phyloP scores from a whole-genome alignment of 2,329 filamentous ascomycete genomes.

The Claviceps citrina region DNA sequence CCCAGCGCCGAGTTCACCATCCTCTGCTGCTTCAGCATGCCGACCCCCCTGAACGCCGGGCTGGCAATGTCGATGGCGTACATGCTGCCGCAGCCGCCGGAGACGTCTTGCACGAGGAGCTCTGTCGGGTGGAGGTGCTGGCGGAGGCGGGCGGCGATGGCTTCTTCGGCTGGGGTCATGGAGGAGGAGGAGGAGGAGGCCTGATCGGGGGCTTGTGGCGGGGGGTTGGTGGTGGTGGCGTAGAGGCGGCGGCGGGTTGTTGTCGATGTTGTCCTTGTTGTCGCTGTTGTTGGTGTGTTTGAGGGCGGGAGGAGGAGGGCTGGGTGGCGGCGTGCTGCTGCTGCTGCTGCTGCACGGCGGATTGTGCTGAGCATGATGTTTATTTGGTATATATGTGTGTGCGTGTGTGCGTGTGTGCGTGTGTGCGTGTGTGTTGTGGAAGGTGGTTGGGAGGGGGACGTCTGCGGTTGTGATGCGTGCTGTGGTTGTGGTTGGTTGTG shows the following conservation, averaged over 20 bases:
- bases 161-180: constrained; percentile 37
- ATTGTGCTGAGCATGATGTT: no score
- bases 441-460: no score
- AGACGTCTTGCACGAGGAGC: constrained; percentile 60
- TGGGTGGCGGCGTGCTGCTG: no score
- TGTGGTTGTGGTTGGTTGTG: no score
- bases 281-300: no score
- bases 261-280: no score
- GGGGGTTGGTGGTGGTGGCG: background rate
- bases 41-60: constrained; percentile 51
- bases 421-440: no score
- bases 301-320: no score
- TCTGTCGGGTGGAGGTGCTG: constrained; percentile 35
- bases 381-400: no score
- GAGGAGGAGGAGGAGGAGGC: constrained; percentile 5
- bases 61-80: constrained; percentile 69
- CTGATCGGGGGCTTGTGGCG: background rate
- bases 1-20: constrained; percentile 62
- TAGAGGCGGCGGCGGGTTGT: background rate
- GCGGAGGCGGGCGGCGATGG: constrained; percentile 40
- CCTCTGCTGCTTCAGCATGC: constrained; percentile 67
- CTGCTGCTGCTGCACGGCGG: no score
- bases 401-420: no score
- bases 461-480: no score
- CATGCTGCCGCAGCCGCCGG: constrained; percentile 75